These are phyloP conservation scores for Fusarium begoniae DNA, from an alignment of 2,329 filamentous ascomycete species.

Conservation along the genomic window DNA sequence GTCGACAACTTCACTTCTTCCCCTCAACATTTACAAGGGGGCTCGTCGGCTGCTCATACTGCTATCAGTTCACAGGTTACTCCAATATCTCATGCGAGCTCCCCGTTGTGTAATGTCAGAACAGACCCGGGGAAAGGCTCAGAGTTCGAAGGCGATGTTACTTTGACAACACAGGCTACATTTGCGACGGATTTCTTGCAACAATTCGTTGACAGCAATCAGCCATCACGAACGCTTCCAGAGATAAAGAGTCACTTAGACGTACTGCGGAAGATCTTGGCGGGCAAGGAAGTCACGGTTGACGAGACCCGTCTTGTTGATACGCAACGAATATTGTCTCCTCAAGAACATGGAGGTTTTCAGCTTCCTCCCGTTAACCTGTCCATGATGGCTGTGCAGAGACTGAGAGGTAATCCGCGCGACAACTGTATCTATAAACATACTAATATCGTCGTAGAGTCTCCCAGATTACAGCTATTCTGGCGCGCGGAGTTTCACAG, in stretches of 20 bases:
- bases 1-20: background rate
- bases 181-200: slow-evolving; percentile 1
- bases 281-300: fast-evolving
- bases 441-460: background rate
- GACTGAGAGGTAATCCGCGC: background rate
- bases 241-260: background rate
- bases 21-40: background rate
- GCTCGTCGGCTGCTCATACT: background rate
- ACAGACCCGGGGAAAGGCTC: background rate
- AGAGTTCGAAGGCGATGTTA: slow-evolving; percentile 1
- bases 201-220: background rate
- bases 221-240: background rate
- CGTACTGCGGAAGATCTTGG: background rate
- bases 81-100: background rate
- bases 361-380: background rate
- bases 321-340: background rate
- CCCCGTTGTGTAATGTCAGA: background rate
- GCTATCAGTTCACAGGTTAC: background rate
- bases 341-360: background rate
- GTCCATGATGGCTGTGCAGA: slow-evolving; percentile 10
- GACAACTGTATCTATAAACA: fast-evolving
- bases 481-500: slow-evolving; percentile 2
- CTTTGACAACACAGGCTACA: background rate
- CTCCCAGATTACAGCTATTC: background rate
- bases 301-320: background rate